A percentile compares a stretch with the other conserved stretches of the same genome.
Evolutionary conservation across 2,329 filamentous ascomycete genomes (phyloP).

Genomic region (Xylogone sp.): DNA sequence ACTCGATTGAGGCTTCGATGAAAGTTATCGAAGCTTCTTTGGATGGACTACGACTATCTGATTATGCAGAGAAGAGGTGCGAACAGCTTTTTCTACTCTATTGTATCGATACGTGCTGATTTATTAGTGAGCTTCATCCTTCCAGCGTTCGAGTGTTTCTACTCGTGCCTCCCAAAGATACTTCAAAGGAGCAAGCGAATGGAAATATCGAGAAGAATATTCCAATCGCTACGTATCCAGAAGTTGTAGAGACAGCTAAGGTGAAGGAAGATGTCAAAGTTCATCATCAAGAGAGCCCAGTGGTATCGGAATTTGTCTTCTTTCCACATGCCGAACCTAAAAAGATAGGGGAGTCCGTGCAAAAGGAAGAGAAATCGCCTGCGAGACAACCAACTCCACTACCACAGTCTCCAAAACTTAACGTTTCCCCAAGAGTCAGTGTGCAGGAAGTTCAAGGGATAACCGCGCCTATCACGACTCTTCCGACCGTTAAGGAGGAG

Average conservation of each 20-base stretch:
- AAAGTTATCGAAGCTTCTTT: conserved; percentile 13
- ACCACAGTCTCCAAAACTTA: not conserved
- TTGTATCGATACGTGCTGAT: not conserved
- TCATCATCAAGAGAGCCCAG: not conserved
- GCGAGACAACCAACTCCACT: not conserved
- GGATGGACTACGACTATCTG: conserved; percentile 12
- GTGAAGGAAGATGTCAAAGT: conserved; percentile 1
- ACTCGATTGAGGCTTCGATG: conserved; percentile 13
- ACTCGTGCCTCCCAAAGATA: not conserved
- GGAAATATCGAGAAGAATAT: conserved; percentile 1
- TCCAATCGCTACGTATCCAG: not conserved
- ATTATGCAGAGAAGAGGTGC: conserved; percentile 14
- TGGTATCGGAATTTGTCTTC: not conserved
- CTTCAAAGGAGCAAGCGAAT: conserved; percentile 1
- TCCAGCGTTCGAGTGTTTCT: conserved; percentile 3
- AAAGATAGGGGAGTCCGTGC: not conserved
- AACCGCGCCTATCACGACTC: too few relatives aligned
- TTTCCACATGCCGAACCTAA: not conserved
- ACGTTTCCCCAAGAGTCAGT: not conserved
- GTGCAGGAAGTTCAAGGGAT: not conserved
- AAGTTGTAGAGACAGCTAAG: not conserved
- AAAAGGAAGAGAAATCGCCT: conserved; percentile 1
- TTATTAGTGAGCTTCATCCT: conserved; percentile 9
- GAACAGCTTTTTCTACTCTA: not conserved
- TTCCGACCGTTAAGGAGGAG: not conserved